These are phyloP conservation scores for Chrysanthemum seticuspe DNA, from an alignment of 129 eudicot species.

Conservation along the genomic window DNA sequence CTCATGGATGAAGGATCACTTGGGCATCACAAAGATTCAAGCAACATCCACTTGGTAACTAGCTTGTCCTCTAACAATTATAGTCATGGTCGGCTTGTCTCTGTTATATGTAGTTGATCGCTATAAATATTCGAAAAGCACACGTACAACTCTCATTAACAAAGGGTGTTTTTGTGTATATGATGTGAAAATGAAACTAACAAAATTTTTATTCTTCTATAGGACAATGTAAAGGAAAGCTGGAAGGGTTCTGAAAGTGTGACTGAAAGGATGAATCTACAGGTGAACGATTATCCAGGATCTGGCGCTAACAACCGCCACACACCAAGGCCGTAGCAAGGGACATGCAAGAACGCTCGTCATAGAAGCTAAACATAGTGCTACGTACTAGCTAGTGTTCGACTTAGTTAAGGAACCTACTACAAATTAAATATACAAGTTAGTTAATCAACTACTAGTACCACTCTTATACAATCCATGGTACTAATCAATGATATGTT, in stretches of 20 bases:
- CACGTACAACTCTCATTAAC: no score
- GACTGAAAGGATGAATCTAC: slow-evolving; percentile 47
- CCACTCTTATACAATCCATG: slow-evolving; percentile 14
- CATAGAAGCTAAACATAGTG: slow-evolving; percentile 8
- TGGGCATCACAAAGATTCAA: slow-evolving; percentile 19
- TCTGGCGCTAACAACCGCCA: slow-evolving; percentile 92
- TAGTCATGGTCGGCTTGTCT: not conserved
- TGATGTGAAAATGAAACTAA: not conserved
- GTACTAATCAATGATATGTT: not conserved
- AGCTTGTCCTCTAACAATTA: not conserved
- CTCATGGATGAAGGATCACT: slow-evolving; percentile 38
- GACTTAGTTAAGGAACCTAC: slow-evolving; percentile 13
- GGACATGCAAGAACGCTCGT: slow-evolving; percentile 3
- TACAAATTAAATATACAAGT: no score
- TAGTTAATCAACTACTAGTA: slow-evolving; percentile 4
- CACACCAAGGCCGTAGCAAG: slow-evolving; percentile 62
- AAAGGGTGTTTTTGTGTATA: not conserved
- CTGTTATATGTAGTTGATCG: not conserved
- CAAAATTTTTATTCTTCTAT: not conserved
- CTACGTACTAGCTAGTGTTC: slow-evolving; percentile 14
- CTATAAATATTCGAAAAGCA: not conserved
- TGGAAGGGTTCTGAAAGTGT: slow-evolving; percentile 20
- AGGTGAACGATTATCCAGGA: slow-evolving; percentile 82
- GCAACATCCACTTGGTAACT: slow-evolving; percentile 35
- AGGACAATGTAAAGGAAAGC: slow-evolving; percentile 33